Base-by-base conservation (phyloP, 225 moss, liverwort and hornwort species). In the Pseudoscleropodium purum region DNA sequence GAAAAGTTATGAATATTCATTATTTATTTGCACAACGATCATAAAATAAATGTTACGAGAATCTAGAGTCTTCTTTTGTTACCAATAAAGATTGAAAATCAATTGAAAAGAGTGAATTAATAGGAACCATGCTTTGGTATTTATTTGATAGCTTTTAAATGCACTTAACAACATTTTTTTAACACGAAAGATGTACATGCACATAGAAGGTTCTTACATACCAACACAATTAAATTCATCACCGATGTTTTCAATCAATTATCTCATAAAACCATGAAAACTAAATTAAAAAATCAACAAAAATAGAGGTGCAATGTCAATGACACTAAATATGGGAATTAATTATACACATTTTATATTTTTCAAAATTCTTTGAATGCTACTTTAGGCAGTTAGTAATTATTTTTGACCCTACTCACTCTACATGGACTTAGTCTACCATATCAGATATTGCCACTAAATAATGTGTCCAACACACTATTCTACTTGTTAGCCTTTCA, bases 21-120 rank as follows among this genome's bases (percentile, higher is more conserved):
- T 1, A 7, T 7, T 33, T 76, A 20, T 33, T 12, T 51, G 4
- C 8, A 52, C 0, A 0, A 1, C 21, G 13, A 21, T 34, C 1
- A 8, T 8, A 34, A 51, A 34, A 34, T 34, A 76, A 51, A 17
- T 29, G 3, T 29, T 34, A 20, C 21, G 2, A 77, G 2, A 9
- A 34, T 34, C 3, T 52, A 5, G 8, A 77, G 5, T 21, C 3
- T 8, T 34, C 3, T 51, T 21, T 21, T 8, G 10, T 73, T 43
- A 73, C 2, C 27, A 27, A 43, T 8, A 39, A 27, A 27, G 5
- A 17, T 72, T 72, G 9, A 26, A 72, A 41, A 72, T 41, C 15
- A 15, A 41, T 26, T 16, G 5, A 15, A 70, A 39, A 1, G 2
- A 39, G 4, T 41, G 6, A 15, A 72, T 39, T 41, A 4, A 7